phyloP scores from a whole-genome alignment of 192 early-diverging fungal species.

The Coemansia sp. region DNA sequence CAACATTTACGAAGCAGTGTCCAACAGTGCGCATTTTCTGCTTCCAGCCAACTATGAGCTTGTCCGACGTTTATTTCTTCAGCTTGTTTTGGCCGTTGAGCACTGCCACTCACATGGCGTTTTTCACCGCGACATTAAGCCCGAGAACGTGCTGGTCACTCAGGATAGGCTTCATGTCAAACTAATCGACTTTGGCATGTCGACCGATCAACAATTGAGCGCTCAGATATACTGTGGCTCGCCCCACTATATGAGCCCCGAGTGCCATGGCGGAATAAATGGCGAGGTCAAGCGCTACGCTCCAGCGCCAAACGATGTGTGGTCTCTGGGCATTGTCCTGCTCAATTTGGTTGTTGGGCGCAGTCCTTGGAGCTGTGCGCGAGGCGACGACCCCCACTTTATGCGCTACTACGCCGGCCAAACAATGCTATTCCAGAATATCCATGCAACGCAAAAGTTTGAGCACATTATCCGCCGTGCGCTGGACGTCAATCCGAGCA shows the following conservation, averaged over 20 bases:
- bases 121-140: conserved; percentile 91
- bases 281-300: conserved; percentile 55
- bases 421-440: conserved; percentile 58
- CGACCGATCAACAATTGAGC: conserved; percentile 69
- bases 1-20: conserved; percentile 92
- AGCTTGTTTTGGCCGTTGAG: conserved; percentile 71
- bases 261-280: conserved; percentile 62
- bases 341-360: conserved; percentile 83
- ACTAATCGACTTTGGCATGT: conserved; percentile 88
- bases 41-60: conserved; percentile 52
- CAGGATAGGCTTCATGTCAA: conserved; percentile 56
- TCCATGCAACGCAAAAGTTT: conserved; percentile 66
- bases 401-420: conserved; percentile 61
- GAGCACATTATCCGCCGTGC: conserved; percentile 65
- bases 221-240: conserved; percentile 83
- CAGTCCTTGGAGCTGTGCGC: conserved; percentile 73
- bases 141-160: conserved; percentile 82
- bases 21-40: conserved; percentile 68
- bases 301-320: conserved; percentile 82
- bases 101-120: conserved; percentile 75
- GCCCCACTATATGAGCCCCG: conserved; percentile 84
- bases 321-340: conserved; percentile 84
- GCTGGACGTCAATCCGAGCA: conserved; percentile 64
- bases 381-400: conserved; percentile 72
- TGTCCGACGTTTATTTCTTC: conserved; percentile 65